Conservation (phyloP, 2,329 filamentous ascomycete genomes). For the Fusarium circinatum region DNA sequence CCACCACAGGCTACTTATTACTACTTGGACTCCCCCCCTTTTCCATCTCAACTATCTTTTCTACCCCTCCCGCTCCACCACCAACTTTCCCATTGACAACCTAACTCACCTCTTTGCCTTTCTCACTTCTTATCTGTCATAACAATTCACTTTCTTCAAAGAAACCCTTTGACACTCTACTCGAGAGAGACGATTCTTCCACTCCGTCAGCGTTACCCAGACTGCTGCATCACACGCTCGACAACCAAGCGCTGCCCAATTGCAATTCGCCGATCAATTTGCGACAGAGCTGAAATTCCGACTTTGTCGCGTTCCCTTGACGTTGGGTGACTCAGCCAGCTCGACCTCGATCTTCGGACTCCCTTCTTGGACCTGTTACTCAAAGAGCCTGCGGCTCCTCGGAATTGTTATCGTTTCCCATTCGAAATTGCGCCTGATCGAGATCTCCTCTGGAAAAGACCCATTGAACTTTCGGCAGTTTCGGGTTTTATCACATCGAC, state of each 20-base stretch:
- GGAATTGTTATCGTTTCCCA: constrained; percentile 1
- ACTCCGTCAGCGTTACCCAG: constrained; percentile 9
- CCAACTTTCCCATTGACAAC: constrained; percentile 41
- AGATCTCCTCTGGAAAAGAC: not conserved
- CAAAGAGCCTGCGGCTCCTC: constrained; percentile 6
- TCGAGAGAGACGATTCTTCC: constrained; percentile 18
- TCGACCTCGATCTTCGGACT: constrained; percentile 29
- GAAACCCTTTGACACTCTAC: constrained; percentile 5
- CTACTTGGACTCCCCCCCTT: constrained; percentile 43
- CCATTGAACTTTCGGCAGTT: not conserved
- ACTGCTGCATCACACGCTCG: constrained; percentile 1
- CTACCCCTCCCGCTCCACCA: constrained; percentile 45
- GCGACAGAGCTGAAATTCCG: constrained; percentile 20
- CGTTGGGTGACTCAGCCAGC: constrained; percentile 37
- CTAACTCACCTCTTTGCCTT: constrained; percentile 40
- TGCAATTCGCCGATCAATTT: constrained; percentile 23
- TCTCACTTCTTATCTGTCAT: constrained; percentile 31
- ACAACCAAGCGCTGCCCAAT: constrained; percentile 11
- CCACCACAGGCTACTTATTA: constrained; percentile 36
- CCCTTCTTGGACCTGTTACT: constrained; percentile 4
- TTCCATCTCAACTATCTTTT: constrained; percentile 36
- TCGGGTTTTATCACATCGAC: constrained; percentile 14
- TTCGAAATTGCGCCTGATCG: constrained; percentile 19
- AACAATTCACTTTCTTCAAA: constrained; percentile 31
- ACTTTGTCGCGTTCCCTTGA: constrained; percentile 17